Percentiles rank a stretch among this genome's conserved stretches.
These are phyloP conservation scores for Fusarium sp. DNA, from an alignment of 2,329 filamentous ascomycete genomes.

Conservation along the genomic window DNA sequence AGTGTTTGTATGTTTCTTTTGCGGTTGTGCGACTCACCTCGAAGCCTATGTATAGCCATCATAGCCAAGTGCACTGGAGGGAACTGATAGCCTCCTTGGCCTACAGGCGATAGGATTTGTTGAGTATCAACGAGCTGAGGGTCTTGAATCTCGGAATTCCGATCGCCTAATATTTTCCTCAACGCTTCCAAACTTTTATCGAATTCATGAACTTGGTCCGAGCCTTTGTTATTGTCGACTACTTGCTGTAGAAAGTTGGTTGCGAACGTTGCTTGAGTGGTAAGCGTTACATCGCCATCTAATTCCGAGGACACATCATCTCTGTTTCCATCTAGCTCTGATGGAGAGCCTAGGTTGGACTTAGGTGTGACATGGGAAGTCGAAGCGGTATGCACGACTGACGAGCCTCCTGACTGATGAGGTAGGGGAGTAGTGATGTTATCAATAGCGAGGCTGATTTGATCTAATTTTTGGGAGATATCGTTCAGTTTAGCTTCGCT, in stretches of 20 bases:
- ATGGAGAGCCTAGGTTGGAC: background rate
- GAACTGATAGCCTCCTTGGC: background rate
- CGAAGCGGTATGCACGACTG: background rate
- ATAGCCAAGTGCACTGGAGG: conserved; percentile 1
- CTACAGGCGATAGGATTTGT: background rate
- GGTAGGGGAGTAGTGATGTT: background rate
- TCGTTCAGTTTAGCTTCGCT: conserved; percentile 13
- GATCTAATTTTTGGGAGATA: conserved; percentile 12
- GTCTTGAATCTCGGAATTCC: background rate
- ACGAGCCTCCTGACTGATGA: background rate
- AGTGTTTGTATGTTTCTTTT: rapidly evolving
- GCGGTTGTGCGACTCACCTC: background rate
- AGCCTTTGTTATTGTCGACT: conserved; percentile 8
- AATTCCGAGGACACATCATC: background rate
- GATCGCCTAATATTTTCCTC: background rate
- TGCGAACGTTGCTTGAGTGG: conserved; percentile 10
- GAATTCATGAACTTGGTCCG: background rate
- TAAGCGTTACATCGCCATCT: conserved; percentile 5
- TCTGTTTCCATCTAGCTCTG: rapidly evolving
- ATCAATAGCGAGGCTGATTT: conserved; percentile 13
- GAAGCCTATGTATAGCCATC: conserved; percentile 12
- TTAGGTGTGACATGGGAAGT: background rate
- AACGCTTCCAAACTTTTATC: background rate
- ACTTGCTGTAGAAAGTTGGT: conserved; percentile 5
- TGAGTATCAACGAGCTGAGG: conserved; percentile 4